phyloP scores from a whole-genome alignment of 73 alveolate genomes.

The Halteria grandinella region DNA sequence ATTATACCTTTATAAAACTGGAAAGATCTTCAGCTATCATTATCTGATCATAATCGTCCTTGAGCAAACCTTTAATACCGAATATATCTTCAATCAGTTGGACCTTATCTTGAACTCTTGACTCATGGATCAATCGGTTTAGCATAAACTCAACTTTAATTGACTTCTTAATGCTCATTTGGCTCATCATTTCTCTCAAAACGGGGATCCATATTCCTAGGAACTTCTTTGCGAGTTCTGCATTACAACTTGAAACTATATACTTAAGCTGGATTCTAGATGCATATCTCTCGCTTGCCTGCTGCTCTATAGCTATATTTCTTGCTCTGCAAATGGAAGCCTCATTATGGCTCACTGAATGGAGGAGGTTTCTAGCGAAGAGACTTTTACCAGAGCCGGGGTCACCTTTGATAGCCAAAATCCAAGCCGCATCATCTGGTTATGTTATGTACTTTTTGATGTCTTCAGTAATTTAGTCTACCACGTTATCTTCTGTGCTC shows the following conservation, averaged over 20 bases:
- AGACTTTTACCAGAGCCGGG: slow-evolving; percentile 37
- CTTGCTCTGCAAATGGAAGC: no score
- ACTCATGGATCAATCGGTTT: background rate
- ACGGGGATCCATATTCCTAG: slow-evolving; percentile 41
- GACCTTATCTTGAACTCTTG: slow-evolving; percentile 37
- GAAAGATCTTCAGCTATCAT: background rate
- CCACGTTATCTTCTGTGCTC: slow-evolving; percentile 1
- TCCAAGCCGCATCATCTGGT: slow-evolving; percentile 35
- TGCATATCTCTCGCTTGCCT: slow-evolving; percentile 6
- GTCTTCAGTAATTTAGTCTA: slow-evolving; percentile 7
- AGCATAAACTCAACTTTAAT: slow-evolving; percentile 6
- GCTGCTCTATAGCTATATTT: no score
- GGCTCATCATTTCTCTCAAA: slow-evolving; percentile 22
- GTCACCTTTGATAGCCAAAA: slow-evolving; percentile 19
- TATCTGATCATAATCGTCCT: background rate
- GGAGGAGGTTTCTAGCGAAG: slow-evolving; percentile 9
- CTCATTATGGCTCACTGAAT: background rate
- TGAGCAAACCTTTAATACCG: slow-evolving; percentile 11
- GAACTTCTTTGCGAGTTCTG: background rate
- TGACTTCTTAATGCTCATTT: no score
- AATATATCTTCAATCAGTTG: slow-evolving; percentile 5
- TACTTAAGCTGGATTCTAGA: background rate
- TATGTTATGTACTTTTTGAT: slow-evolving; percentile 1
- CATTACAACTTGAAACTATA: slow-evolving; percentile 22
- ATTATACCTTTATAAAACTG: background rate